A percentile compares a stretch with the other conserved stretches of the same genome.
phyloP scores from a whole-genome alignment of 768 basidiomycete genomes.

The Mycena pura region DNA sequence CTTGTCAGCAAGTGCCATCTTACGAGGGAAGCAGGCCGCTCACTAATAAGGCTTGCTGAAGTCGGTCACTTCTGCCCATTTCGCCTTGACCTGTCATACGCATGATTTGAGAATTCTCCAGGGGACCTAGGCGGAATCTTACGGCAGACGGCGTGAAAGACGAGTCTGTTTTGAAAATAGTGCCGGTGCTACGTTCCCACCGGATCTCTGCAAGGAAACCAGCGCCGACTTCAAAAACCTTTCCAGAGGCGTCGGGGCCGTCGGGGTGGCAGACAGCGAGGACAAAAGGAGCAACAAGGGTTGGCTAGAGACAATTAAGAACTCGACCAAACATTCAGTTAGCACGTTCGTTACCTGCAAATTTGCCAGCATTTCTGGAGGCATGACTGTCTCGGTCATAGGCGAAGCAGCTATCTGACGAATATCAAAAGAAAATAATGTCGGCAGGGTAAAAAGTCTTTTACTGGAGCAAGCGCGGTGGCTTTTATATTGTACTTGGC shows the following conservation, averaged over 20 bases:
- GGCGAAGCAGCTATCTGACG: conserved; percentile 88
- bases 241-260: conserved; percentile 78
- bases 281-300: conserved; percentile 92
- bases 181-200: conserved; percentile 91
- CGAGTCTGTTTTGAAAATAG: conserved; percentile 87
- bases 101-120: neutral
- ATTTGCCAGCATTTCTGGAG: conserved; percentile 91
- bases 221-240: conserved; percentile 91
- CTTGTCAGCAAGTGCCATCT: neutral
- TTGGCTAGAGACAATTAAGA: conserved; percentile 61
- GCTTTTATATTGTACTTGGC: conserved; percentile 89
- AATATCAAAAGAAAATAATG: neutral
- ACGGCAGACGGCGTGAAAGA: conserved; percentile 96
- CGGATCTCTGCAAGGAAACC: conserved; percentile 91
- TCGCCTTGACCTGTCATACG: conserved; percentile 69
- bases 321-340: neutral
- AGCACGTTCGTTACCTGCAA: conserved; percentile 64
- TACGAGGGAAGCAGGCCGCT: conserved; percentile 33
- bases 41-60: conserved; percentile 77
- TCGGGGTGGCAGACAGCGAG: conserved; percentile 87
- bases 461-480: conserved; percentile 87
- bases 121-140: neutral
- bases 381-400: conserved; percentile 97
- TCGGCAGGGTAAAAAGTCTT: conserved; percentile 35
- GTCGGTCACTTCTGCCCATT: conserved; percentile 83